These are phyloP conservation scores for Phtheirospermum japonicum DNA, from an alignment of 257 asterid species.

Conservation along the genomic window DNA sequence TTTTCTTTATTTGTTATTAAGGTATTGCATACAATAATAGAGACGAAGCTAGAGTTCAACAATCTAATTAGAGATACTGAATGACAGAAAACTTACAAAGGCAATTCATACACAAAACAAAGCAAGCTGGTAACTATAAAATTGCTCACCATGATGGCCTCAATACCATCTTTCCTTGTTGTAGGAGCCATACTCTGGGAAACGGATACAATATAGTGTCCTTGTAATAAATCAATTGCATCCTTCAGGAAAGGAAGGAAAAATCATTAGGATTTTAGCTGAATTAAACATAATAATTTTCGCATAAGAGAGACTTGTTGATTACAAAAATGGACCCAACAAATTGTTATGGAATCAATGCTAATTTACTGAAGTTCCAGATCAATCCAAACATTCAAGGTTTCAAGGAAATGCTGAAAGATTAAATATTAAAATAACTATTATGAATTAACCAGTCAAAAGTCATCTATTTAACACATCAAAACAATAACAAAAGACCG, in stretches of 20 bases:
- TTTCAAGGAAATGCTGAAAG: background rate
- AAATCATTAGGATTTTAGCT: slow-evolving; percentile 22
- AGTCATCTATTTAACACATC: background rate
- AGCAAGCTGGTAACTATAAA: slow-evolving; percentile 1
- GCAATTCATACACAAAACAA: background rate
- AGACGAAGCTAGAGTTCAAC: background rate
- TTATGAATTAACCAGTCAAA: background rate
- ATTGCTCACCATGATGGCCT: slow-evolving; percentile 65
- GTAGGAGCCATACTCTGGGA: slow-evolving; percentile 42
- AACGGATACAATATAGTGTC: slow-evolving; percentile 54
- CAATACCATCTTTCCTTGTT: slow-evolving; percentile 51
- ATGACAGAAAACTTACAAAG: slow-evolving; percentile 15
- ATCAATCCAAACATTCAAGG: slow-evolving; percentile 3
- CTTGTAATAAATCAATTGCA: slow-evolving; percentile 79
- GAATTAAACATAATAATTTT: background rate
- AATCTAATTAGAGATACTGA: background rate
- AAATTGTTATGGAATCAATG: background rate
- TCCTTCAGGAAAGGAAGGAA: slow-evolving; percentile 46
- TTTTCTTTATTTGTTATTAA: background rate
- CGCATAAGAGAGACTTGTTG: background rate
- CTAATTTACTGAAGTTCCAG: background rate
- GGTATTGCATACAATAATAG: background rate
- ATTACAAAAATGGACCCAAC: background rate
- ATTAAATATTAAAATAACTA: background rate
- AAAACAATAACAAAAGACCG: background rate